Percentiles rank a stretch among this genome's conserved stretches.
Conservation (phyloP, 306 rosid genomes). For the Prunus davidiana region DNA sequence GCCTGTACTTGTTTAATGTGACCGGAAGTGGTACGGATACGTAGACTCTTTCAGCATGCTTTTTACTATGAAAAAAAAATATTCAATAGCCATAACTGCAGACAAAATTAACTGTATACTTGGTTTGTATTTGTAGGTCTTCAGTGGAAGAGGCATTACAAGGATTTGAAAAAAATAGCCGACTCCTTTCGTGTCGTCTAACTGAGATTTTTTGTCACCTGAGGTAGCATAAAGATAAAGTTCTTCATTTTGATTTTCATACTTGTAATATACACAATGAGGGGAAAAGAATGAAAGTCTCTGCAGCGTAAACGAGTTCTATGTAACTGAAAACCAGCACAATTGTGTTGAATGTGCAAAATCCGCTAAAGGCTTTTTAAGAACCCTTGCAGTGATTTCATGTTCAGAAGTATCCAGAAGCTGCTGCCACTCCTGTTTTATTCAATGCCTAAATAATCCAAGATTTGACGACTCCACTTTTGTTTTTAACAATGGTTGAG, state of each 20-base stretch:
- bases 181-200: slow-evolving; percentile 70
- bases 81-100: neutral
- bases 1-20: slow-evolving; percentile 78
- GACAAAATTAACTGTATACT: neutral
- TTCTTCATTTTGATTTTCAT: neutral
- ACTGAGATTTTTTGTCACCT: slow-evolving; percentile 24
- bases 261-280: neutral
- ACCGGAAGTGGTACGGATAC: slow-evolving; percentile 70
- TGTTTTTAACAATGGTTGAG: neutral
- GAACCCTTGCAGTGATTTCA: neutral
- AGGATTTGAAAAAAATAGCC: slow-evolving; percentile 69
- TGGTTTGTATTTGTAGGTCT: slow-evolving; percentile 61
- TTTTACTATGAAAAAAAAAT: neutral
- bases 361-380: neutral
- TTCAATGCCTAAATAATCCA: neutral
- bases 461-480: neutral
- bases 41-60: slow-evolving; percentile 7
- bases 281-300: neutral
- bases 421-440: neutral
- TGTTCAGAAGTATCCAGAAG: neutral
- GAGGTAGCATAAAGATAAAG: slow-evolving; percentile 8
- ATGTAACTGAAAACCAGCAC: neutral
- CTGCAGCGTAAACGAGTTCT: neutral
- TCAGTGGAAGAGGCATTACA: slow-evolving; percentile 94
- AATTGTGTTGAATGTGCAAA: neutral